Percentiles rank a stretch among this genome's conserved stretches.
These are phyloP conservation scores for Candida silvatica DNA, from an alignment of 805 yeast species.

Conservation along the genomic window DNA sequence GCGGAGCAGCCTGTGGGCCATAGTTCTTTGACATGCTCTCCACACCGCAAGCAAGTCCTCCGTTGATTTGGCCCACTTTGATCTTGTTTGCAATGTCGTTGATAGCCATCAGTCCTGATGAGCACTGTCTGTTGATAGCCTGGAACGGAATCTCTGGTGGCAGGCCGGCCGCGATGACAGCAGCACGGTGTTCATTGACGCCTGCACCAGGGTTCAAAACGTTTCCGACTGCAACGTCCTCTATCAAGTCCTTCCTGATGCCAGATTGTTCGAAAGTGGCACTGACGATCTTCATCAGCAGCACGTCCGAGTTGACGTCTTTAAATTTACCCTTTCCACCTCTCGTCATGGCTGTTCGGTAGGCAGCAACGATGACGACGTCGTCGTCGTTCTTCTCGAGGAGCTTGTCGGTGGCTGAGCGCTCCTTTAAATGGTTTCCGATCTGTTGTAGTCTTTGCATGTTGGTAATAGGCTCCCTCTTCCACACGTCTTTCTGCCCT, in stretches of 20 bases:
- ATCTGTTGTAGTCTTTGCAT: conserved; percentile 11
- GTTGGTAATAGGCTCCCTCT: no score
- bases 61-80: conserved; percentile 75
- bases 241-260: conserved; percentile 47
- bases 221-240: conserved; percentile 85
- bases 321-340: conserved; percentile 84
- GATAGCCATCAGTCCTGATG: conserved; percentile 87
- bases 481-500: not conserved
- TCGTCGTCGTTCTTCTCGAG: conserved; percentile 68
- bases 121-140: conserved; percentile 90
- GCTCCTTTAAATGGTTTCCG: conserved; percentile 5
- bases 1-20: conserved; percentile 70
- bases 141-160: conserved; percentile 73
- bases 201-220: conserved; percentile 92
- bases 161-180: conserved; percentile 82
- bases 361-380: conserved; percentile 84
- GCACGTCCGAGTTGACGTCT: conserved; percentile 74
- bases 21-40: conserved; percentile 91
- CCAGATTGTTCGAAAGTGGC: conserved; percentile 50
- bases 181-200: conserved; percentile 91
- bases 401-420: conserved; percentile 13
- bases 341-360: conserved; percentile 83
- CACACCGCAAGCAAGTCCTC: conserved; percentile 89
- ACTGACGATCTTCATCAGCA: conserved; percentile 55
- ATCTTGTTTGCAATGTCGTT: conserved; percentile 88